Conservation (phyloP, 2,329 filamentous ascomycete genomes). For the Penicillium psychrosexuale region DNA sequence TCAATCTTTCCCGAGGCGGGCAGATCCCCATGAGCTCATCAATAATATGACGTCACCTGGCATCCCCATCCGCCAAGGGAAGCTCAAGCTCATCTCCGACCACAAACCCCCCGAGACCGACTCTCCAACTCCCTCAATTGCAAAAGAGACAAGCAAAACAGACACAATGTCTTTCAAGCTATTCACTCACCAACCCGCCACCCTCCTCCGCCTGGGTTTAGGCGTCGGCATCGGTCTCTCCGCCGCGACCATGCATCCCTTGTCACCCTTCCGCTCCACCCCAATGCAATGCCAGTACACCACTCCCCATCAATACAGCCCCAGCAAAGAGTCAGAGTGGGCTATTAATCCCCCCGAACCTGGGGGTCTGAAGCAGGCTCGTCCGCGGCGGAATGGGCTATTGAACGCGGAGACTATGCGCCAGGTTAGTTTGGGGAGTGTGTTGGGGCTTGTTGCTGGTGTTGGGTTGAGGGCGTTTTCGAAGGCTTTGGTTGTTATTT, state of each 20-base stretch:
- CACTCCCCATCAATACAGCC: conserved; percentile 14
- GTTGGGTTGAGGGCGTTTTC: conserved; percentile 46
- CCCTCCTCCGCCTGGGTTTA: conserved; percentile 34
- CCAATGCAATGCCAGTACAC: conserved; percentile 41
- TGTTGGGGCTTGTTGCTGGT: conserved; percentile 44
- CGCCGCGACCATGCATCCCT: conserved; percentile 29
- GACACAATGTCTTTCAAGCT: conserved; percentile 25
- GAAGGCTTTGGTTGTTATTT: conserved; percentile 42
- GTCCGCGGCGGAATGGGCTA: conserved; percentile 18
- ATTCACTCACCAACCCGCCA: conserved; percentile 27
- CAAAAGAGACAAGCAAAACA: background rate
- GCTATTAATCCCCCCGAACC: conserved; percentile 24
- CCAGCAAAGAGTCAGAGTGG: conserved; percentile 22
- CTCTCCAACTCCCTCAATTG: conserved; percentile 1
- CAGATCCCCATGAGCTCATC: background rate
- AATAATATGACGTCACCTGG: conserved; percentile 18
- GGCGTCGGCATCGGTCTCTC: conserved; percentile 36
- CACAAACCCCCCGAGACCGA: background rate
- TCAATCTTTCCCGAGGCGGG: background rate
- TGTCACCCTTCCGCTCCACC: conserved; percentile 33
- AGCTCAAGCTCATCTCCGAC: background rate
- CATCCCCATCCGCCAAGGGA: conserved; percentile 7
- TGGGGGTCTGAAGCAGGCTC: conserved; percentile 26
- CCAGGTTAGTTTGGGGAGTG: conserved; percentile 47
- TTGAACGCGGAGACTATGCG: conserved; percentile 38